Evolutionary conservation across 352 stramenopile species (phyloP).

Genomic region (Phytophthora vignae): DNA sequence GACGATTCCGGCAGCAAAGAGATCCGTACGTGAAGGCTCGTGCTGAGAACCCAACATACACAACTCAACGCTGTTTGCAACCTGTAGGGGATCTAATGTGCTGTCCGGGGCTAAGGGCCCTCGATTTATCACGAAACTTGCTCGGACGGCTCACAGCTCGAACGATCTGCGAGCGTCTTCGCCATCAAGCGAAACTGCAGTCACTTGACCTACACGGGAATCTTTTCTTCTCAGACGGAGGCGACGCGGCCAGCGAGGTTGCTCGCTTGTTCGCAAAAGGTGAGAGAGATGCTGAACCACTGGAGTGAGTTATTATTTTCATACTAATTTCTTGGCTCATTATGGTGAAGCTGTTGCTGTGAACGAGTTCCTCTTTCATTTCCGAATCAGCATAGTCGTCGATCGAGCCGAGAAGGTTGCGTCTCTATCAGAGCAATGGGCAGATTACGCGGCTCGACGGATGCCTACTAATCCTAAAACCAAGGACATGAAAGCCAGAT

Average conservation of each 20-base stretch:
- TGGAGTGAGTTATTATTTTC: too few species aligned
- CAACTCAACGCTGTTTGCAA: neutral
- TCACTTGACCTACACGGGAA: constrained; percentile 49
- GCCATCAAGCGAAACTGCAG: constrained; percentile 35
- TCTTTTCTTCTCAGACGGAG: constrained; percentile 45
- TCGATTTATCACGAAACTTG: constrained; percentile 53
- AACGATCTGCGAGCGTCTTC: constrained; percentile 42
- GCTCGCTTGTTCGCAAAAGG: constrained; percentile 32
- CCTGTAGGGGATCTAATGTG: constrained; percentile 38
- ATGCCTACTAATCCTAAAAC: neutral
- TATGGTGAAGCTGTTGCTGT: constrained; percentile 16
- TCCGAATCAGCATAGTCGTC: constrained; percentile 26
- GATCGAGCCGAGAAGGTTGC: constrained; percentile 3
- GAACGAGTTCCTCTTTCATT: constrained; percentile 29
- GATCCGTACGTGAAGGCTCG: constrained; percentile 28
- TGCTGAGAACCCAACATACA: too few species aligned
- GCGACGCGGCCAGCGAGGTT: constrained; percentile 36
- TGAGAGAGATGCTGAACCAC: too few species aligned
- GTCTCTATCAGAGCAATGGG: constrained; percentile 9
- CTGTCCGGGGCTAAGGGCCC: constrained; percentile 30
- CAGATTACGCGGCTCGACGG: neutral
- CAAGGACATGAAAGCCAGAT: constrained; percentile 3
- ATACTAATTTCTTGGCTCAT: neutral
- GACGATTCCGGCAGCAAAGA: constrained; percentile 40
- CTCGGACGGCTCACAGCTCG: constrained; percentile 35